Evolutionary conservation across 75 land plant genomes (phyloP).

Genomic region (Adiantum capillusveneris): DNA sequence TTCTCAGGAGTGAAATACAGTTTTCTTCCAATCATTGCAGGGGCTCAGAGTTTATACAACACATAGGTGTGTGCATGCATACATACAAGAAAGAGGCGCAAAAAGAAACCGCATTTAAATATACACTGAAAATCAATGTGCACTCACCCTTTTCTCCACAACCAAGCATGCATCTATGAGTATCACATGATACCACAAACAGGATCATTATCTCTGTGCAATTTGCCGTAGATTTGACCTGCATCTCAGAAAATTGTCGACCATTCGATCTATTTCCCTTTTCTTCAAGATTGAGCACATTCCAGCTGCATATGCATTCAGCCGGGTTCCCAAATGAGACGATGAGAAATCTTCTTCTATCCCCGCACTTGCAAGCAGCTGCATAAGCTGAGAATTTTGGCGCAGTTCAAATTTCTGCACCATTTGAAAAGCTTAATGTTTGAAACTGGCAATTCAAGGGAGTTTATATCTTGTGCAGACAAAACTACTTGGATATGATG

Average conservation of each 20-base stretch:
- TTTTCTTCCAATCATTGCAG: too few species aligned
- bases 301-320: slow-evolving; percentile 84
- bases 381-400: slow-evolving; percentile 48
- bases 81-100: too few species aligned
- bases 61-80: too few species aligned
- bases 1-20: too few species aligned
- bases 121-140: too few species aligned
- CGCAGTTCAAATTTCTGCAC: slow-evolving; percentile 92
- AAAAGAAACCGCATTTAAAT: too few species aligned
- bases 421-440: slow-evolving; percentile 3
- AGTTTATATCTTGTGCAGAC: too few species aligned
- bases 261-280: slow-evolving; percentile 43
- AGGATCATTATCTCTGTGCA: slow-evolving; percentile 10
- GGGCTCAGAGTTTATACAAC: too few species aligned
- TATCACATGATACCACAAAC: too few species aligned
- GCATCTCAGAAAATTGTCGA: slow-evolving; percentile 45
- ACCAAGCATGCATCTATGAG: too few species aligned
- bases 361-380: slow-evolving; percentile 61
- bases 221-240: slow-evolving; percentile 48
- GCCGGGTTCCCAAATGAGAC: slow-evolving; percentile 56
- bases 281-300: slow-evolving; percentile 62
- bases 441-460: neutral
- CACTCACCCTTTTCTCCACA: too few species aligned
- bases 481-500: neutral
- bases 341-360: slow-evolving; percentile 54